Base-by-base conservation (phyloP, 257 asterid genomes). In the Paulownia fortunei region DNA sequence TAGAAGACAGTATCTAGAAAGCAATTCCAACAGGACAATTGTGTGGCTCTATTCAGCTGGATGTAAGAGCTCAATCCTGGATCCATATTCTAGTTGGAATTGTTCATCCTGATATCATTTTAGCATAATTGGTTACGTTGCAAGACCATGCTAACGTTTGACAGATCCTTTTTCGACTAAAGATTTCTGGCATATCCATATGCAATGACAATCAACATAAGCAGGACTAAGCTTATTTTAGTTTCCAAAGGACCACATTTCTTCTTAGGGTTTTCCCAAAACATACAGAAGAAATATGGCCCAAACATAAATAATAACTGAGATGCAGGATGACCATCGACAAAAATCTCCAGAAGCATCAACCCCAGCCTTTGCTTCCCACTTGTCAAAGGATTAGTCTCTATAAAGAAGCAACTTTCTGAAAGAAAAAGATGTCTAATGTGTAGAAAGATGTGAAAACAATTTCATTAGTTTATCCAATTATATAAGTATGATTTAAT, bases 391-490 rank as follows among this genome's bases (percentile, higher is more conserved):
- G n/a, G n/a, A n/a, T n/a, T n/a, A n/a, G n/a, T n/a, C 41, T 34
- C 61, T 55, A 21, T 55, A 55, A 42, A 61, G 75, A 41, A 32
- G 51, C 27, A 36, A 51, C 27, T 24, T 11, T 47, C 59, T 24
- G 36, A 68, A 15, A 27, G 69, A 49, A 58, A 60, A 77, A 30
- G 47, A 60, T 39, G 63, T 47, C 21, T 30, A 46, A 56, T 54
- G 39, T 44, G 52, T 70, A 69, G 63, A 56, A 47, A 79, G 32
- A 76, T 72, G n/a, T n/a, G n/a, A n/a, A 46, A 77, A 76, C 41
- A 37, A 64, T 47, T 49, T 76, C 54, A n/a, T 26, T 36, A 49
- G 44, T 23, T 63, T 44, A 61, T 67, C 41, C 73, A 26, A 37
- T 56, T 42, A 69, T 12, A 42, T 21, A 74, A 52, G 74, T 44